Evolutionary conservation across 2,329 filamentous ascomycete species (phyloP).

Genomic region (Fonsecaea erecta): DNA sequence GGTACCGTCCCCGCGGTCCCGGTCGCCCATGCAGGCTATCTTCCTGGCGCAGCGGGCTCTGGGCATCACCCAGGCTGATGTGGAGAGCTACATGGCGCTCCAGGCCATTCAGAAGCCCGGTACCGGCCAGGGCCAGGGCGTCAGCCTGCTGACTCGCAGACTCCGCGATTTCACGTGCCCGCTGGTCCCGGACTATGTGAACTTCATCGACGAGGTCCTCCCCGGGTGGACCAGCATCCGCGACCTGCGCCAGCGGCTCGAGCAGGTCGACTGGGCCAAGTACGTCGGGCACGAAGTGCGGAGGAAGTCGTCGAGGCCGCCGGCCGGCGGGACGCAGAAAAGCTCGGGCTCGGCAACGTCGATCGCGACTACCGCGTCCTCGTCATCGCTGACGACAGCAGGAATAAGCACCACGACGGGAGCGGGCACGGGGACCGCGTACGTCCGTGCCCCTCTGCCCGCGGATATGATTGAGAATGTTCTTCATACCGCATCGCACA

Average conservation of each 20-base stretch:
- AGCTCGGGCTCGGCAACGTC: neutral
- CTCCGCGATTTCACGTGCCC: conserved; percentile 6
- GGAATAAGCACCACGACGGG: neutral
- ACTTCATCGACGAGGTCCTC: conserved; percentile 25
- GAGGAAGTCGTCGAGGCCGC: neutral
- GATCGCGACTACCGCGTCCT: neutral
- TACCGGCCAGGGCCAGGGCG: neutral
- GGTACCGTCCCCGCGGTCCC: neutral
- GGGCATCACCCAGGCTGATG: conserved; percentile 18
- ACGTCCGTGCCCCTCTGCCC: conserved; percentile 27
- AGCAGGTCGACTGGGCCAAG: conserved; percentile 34
- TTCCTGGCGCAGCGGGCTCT: conserved; percentile 20
- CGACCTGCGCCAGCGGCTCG: conserved; percentile 33
- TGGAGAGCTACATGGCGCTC: conserved; percentile 15
- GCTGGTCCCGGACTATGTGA: conserved; percentile 30
- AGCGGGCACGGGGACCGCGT: conserved; percentile 1
- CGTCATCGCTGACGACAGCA: neutral
- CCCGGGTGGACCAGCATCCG: conserved; percentile 34
- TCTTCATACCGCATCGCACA: conserved; percentile 27
- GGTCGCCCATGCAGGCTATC: conserved; percentile 15
- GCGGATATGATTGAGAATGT: conserved; percentile 30
- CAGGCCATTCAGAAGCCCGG: neutral
- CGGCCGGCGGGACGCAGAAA: neutral
- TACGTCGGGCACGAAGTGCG: conserved; percentile 35
- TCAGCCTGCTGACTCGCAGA: neutral